Evolutionary conservation across 2,329 filamentous ascomycete species (phyloP).

Genomic region (Sarocladium oryzae): DNA sequence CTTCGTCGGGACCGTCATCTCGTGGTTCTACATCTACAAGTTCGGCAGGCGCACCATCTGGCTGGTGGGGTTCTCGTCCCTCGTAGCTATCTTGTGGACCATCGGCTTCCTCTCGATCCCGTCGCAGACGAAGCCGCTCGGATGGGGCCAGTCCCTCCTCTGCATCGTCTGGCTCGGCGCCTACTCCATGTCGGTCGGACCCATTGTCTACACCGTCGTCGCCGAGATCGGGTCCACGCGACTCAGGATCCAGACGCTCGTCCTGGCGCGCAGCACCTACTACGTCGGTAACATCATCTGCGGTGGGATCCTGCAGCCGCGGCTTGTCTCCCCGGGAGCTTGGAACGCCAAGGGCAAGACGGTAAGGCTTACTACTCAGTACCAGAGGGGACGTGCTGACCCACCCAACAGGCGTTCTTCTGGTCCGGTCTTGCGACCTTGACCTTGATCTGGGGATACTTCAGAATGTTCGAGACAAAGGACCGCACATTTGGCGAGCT

Average conservation of each 20-base stretch:
- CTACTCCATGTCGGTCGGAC: slow-evolving; percentile 37
- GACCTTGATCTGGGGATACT: slow-evolving; percentile 34
- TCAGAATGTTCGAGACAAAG: slow-evolving; percentile 39
- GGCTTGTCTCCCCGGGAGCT: slow-evolving; percentile 30
- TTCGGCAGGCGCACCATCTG: slow-evolving; percentile 38
- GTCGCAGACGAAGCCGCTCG: slow-evolving; percentile 26
- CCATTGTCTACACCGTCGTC: slow-evolving; percentile 37
- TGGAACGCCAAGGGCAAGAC: slow-evolving; percentile 36
- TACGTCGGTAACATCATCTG: slow-evolving; percentile 35
- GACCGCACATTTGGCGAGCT: slow-evolving; percentile 38
- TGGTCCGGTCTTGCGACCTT: slow-evolving; percentile 31
- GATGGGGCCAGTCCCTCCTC: slow-evolving; percentile 34
- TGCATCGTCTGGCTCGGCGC: slow-evolving; percentile 37
- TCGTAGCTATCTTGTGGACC: slow-evolving; percentile 33
- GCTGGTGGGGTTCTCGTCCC: slow-evolving; percentile 29
- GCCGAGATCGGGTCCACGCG: slow-evolving; percentile 36
- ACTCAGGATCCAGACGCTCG: slow-evolving; percentile 35
- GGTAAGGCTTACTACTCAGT: slow-evolving; percentile 14
- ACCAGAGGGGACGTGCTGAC: neutral
- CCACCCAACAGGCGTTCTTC: slow-evolving; percentile 30
- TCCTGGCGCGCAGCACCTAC: slow-evolving; percentile 32
- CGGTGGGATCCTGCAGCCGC: slow-evolving; percentile 30
- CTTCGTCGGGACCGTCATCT: slow-evolving; percentile 35
- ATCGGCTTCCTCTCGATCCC: slow-evolving; percentile 36
- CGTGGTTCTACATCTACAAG: slow-evolving; percentile 35